Evolutionary conservation across 2,329 filamentous ascomycete genomes (phyloP), one percentile per base, ranked within the genome.

Genomic region (Colletotrichum liaoningense): DNA sequence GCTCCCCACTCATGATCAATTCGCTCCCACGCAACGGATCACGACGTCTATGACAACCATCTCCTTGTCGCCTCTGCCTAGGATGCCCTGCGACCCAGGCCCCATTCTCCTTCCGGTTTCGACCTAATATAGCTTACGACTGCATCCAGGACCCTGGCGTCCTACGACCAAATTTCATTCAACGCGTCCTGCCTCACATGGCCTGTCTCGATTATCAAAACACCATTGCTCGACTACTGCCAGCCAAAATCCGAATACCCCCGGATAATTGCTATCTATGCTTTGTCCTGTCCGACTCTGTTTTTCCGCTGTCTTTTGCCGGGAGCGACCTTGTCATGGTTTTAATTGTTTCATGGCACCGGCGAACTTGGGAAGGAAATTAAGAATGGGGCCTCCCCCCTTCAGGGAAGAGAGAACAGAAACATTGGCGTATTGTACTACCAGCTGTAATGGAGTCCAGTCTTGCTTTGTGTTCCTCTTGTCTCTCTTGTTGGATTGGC

Each of bases 1-100:
- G 28, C 30, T 57, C 59, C 65, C 69, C 67, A 67, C 59, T 73
- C 69, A 75, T 69, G 74, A 75, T 71, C 62, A 69, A 66, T 70
- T 74, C 64, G 67, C 69, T 70, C 67, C 55, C 55, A 72, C 69
- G 74, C 74, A 74, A 75, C 73, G 62, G 74, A 75, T 73, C 73
- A 75, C 73, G 74, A 75, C 66, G 69, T 74, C 69, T 59, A 75
- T 72, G 74, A 75, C 69, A 60, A 69, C 57, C 46, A 58, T 75
- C 63, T 75, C 72, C 62, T 75, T 73, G 56, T 67, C 28, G 55
- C 66, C 56, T 66, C 60, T 33, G 66, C 69, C 71, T 52, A 52
- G 67, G 71, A 70, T 73, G 57, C 55, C 67, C 59, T 58, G 67
- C 71, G 67, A 30, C 33, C 26, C 56, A 54, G 72, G 66, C 59